These are phyloP conservation scores for Verticillium zaregamsianum DNA, from an alignment of 2,329 filamentous ascomycete species.

Conservation along the genomic window DNA sequence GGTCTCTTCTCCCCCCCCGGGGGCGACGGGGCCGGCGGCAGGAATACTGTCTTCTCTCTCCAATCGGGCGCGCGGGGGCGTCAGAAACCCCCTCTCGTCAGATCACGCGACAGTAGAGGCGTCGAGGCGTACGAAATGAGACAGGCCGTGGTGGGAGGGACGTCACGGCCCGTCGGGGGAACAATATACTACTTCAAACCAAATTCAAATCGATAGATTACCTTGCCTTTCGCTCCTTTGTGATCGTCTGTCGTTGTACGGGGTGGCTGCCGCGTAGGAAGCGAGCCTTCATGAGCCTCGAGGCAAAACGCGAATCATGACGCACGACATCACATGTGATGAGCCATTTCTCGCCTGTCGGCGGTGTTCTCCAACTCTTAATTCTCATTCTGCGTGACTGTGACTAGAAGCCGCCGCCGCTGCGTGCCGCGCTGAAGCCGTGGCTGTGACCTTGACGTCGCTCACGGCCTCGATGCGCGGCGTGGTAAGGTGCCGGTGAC, in stretches of 20 bases:
- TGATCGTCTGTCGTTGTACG: neutral
- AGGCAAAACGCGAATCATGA: neutral
- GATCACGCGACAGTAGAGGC: conserved; percentile 41
- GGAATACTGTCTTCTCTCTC: conserved; percentile 60
- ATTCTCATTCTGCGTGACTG: neutral
- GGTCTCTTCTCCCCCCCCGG: neutral
- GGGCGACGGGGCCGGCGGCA: conserved; percentile 7
- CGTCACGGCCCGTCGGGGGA: conserved; percentile 42
- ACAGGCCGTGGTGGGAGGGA: conserved; percentile 55
- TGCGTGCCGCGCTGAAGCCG: neutral
- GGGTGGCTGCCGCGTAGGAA: neutral
- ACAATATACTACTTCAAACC: neutral
- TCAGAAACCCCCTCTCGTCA: conserved; percentile 1
- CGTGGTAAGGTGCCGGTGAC: neutral
- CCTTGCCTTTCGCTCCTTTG: conserved; percentile 3
- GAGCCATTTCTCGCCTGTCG: neutral
- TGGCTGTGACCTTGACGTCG: neutral
- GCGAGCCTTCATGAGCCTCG: neutral
- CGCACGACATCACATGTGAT: neutral
- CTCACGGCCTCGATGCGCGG: neutral
- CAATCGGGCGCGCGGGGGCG: conserved; percentile 26
- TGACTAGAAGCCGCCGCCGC: too few relatives aligned
- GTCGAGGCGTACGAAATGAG: conserved; percentile 21
- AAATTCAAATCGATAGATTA: conserved; percentile 8
- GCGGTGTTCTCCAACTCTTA: neutral